A percentile compares a stretch with the other conserved stretches of the same genome.
phyloP scores from a whole-genome alignment of 352 stramenopile genomes.

The Phytophthora parvispora region DNA sequence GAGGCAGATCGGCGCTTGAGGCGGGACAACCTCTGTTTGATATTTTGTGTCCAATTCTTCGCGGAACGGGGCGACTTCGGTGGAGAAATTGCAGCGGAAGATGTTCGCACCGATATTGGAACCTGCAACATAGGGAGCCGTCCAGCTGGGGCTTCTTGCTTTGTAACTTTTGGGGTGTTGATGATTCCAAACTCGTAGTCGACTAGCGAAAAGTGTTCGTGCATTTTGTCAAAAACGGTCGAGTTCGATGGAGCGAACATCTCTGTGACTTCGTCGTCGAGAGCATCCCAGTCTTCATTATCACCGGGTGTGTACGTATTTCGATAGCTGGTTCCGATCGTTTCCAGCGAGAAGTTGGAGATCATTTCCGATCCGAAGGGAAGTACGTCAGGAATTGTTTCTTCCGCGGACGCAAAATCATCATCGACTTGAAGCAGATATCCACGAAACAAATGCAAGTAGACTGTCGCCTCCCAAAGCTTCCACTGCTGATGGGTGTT shows the following conservation, averaged over 20 bases:
- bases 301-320: conserved; percentile 29
- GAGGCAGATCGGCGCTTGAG: conserved; percentile 73
- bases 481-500: conserved; percentile 36
- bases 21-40: conserved; percentile 57
- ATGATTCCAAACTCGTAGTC: conserved; percentile 55
- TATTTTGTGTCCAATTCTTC: conserved; percentile 63
- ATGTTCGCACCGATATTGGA: conserved; percentile 15
- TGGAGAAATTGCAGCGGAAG: conserved; percentile 11
- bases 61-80: conserved; percentile 42
- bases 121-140: conserved; percentile 27
- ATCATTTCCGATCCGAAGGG: conserved; percentile 45
- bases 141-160: conserved; percentile 6
- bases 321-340: conserved; percentile 70
- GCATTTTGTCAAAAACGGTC: conserved; percentile 47
- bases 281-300: conserved; percentile 16
- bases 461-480: conserved; percentile 68
- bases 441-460: conserved; percentile 60
- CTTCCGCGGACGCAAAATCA: conserved; percentile 10
- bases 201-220: conserved; percentile 59
- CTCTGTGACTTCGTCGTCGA: conserved; percentile 34
- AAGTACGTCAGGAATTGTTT: conserved; percentile 12
- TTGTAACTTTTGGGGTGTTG: conserved; percentile 24
- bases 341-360: conserved; percentile 74
- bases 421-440: conserved; percentile 59
- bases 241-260: conserved; percentile 42